Evolutionary conservation across 345 rosid genomes (phyloP).

Genomic region (Brassica juncea): DNA sequence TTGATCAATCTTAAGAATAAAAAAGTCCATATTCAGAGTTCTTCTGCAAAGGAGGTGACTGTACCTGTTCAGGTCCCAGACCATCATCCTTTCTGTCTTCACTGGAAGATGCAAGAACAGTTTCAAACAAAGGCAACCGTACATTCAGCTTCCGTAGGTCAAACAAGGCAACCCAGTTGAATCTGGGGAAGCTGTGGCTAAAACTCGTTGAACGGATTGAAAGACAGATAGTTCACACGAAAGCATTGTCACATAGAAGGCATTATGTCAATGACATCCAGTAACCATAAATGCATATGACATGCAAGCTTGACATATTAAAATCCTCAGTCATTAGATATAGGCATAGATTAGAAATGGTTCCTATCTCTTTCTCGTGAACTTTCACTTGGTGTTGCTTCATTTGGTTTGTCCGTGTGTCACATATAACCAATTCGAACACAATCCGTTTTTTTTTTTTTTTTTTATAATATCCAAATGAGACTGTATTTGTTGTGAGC

Average conservation of each 20-base stretch:
- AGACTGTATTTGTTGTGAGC: too few relatives aligned
- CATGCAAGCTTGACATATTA: not conserved
- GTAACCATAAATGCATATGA: not conserved
- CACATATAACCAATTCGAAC: conserved; percentile 60
- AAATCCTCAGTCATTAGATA: not conserved
- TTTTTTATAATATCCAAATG: too few relatives aligned
- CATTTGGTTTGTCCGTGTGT: conserved; percentile 67
- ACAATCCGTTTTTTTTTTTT: too few relatives aligned
- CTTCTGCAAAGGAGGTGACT: not conserved
- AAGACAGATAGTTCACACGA: conserved; percentile 59
- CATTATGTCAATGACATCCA: not conserved
- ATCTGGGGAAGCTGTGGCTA: conserved; percentile 92
- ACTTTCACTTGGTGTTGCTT: conserved; percentile 59
- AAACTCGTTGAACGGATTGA: conserved; percentile 77
- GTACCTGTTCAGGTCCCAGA: conserved; percentile 94
- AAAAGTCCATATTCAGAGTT: not conserved
- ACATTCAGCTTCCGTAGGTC: conserved; percentile 70
- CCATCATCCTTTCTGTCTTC: conserved; percentile 86
- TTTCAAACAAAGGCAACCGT: conserved; percentile 39
- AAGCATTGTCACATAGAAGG: conserved; percentile 1
- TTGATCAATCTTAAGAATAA: not conserved
- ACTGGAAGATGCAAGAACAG: conserved; percentile 86
- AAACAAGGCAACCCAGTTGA: conserved; percentile 65
- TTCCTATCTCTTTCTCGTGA: conserved; percentile 76
- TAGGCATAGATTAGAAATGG: not conserved